phyloP scores from a whole-genome alignment of 2,329 filamentous ascomycete genomes.

The Clarireedia homoeocarpa region DNA sequence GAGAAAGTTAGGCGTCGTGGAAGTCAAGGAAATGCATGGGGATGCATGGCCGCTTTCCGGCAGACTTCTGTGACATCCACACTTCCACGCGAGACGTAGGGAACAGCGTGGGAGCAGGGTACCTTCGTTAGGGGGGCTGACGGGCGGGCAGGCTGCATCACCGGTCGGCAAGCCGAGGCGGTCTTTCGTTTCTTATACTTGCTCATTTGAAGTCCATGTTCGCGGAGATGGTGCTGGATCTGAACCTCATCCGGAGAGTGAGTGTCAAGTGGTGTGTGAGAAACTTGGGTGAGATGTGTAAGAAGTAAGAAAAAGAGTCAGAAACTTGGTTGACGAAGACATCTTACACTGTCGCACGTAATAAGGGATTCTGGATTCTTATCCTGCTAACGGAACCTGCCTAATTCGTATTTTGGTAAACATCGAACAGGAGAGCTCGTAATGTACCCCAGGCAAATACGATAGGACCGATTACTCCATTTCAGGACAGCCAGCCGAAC shows the following conservation, averaged over 20 bases:
- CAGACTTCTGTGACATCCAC: constrained; percentile 6
- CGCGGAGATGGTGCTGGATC: background rate
- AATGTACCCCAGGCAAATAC: background rate
- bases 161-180: background rate
- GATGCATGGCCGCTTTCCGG: constrained; percentile 7
- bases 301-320: background rate
- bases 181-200: background rate
- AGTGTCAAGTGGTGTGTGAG: background rate
- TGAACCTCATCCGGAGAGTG: background rate
- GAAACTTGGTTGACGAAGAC: background rate
- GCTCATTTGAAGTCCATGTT: background rate
- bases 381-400: background rate
- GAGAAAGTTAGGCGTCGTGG: background rate
- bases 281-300: background rate
- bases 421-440: background rate
- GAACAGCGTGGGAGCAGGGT: constrained; percentile 6
- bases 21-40: background rate
- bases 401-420: constrained; percentile 3
- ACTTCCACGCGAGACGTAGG: constrained; percentile 7
- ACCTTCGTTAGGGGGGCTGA: constrained; percentile 3
- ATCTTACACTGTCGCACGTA: constrained; percentile 4
- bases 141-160: constrained; percentile 5
- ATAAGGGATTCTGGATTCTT: background rate
- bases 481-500: background rate
- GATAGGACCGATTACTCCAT: constrained; percentile 6